Percentiles rank a stretch among this genome's conserved stretches.
These are phyloP conservation scores for Pestalotiopsis sp. DNA, from an alignment of 2,329 filamentous ascomycete genomes.

Conservation along the genomic window DNA sequence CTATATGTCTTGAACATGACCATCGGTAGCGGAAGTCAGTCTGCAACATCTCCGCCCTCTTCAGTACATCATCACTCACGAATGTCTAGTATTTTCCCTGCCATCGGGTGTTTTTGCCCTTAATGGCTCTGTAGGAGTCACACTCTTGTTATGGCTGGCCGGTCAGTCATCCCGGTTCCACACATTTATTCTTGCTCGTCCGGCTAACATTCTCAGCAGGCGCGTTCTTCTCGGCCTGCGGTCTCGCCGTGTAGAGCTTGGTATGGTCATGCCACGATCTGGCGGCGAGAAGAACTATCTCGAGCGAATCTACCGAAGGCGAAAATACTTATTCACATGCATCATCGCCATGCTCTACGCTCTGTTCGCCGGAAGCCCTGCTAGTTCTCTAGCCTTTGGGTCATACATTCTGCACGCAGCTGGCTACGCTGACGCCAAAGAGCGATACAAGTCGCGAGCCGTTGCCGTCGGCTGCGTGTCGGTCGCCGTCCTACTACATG, in stretches of 20 bases:
- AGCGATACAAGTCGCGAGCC: neutral
- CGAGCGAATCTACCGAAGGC: neutral
- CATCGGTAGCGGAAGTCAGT: neutral
- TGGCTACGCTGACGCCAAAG: neutral
- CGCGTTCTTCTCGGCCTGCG: neutral
- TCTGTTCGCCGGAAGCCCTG: neutral
- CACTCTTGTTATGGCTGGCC: neutral
- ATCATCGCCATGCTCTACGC: neutral
- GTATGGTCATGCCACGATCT: neutral
- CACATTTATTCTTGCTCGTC: neutral
- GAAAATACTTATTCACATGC: neutral
- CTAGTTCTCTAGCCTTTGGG: neutral
- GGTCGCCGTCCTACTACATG: neutral
- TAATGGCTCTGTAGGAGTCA: neutral
- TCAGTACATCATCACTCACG: neutral
- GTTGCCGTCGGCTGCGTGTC: neutral
- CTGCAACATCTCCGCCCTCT: neutral
- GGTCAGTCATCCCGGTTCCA: neutral
- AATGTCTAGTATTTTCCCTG: neutral
- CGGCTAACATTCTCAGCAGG: neutral
- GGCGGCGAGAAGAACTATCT: constrained; percentile 1
- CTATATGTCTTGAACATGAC: neutral
- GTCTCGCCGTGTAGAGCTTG: neutral
- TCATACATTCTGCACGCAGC: neutral
- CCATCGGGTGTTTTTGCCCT: neutral